Base-by-base conservation (phyloP, 2,329 filamentous ascomycete species). In the Aspergillus unguis region DNA sequence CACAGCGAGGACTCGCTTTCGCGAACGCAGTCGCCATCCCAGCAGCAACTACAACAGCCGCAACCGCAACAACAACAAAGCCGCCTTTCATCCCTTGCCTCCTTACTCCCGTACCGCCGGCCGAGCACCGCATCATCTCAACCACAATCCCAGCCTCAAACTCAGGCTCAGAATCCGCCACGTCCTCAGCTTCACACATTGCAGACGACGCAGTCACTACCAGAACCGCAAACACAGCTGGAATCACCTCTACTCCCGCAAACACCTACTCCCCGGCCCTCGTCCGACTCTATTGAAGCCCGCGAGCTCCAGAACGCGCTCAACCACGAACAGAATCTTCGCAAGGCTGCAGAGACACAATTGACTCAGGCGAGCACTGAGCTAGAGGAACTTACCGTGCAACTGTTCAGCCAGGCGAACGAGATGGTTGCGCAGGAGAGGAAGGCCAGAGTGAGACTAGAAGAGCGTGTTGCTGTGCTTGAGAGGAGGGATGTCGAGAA, bases 361-460 rank as follows among this genome's bases (percentile, higher is more conserved):
- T 71, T 82, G 2, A 75, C 76, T 33, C 76, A 78, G 46, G 77
- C 82, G 11, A 80, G 77, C 55, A 74, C 69, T 1, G 83, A 86
- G 66, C 74, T 86, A 29, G 83, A 85, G 59, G 83, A 86, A 49
- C 66, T 86, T 54, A 84, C 79, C 9, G 79, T 78, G 31, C 77
- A 78, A 52, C 65, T 86, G 6, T 86, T 86, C 65, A 79, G 80
- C 48, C 80, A 85, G 63, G 83, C 83, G 31, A 85, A 85, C 54
- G 83, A 85, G 67, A 85, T 86, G 83, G 83, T 86, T 6, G 82
- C 83, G 3, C 71, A 76, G 49, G 84, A 86, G 70, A 75, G 83
- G 27, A 80, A 77, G 63, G 81, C 81, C 36, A 72, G 82, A 50
- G 80, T 78, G 11, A 81, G 73, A 54, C 62, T 78, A 44, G 75